phyloP scores from a whole-genome alignment of 139 green algal species.

The Pleodorina starrii region DNA sequence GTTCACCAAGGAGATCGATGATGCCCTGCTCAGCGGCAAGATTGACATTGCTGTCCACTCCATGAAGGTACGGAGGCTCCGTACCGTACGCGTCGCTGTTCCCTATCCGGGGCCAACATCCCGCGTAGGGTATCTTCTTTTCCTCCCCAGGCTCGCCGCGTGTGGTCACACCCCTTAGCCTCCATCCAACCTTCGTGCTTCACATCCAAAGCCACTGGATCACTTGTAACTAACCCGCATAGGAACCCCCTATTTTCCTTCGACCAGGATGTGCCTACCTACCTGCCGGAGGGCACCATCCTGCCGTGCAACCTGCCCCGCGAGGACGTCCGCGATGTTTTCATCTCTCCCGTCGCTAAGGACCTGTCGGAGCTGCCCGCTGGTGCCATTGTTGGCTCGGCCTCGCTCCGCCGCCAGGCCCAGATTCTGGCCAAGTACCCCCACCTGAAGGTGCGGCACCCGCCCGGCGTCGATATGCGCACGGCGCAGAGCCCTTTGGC shows the following conservation, averaged over 20 bases:
- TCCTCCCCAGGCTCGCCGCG: too few species aligned
- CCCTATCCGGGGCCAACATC: too few species aligned
- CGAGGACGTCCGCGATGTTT: conserved; percentile 98
- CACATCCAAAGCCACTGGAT: too few species aligned
- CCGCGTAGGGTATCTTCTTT: too few species aligned
- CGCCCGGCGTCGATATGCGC: too few species aligned
- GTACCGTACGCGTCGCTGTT: too few species aligned
- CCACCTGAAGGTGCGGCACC: conserved; percentile 87
- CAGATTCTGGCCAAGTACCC: conserved; percentile 97
- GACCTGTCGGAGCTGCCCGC: conserved; percentile 92
- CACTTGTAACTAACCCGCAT: too few species aligned
- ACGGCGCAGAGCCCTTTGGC: too few species aligned
- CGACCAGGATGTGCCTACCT: conserved; percentile 97
- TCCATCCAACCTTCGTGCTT: too few species aligned
- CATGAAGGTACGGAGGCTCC: conserved; percentile 97
- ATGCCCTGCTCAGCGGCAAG: conserved; percentile 93
- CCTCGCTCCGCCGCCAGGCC: conserved; percentile 92
- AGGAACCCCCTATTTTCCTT: too few species aligned
- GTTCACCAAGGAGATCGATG: conserved; percentile 99
- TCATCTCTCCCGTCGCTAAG: conserved; percentile 90
- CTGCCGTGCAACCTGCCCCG: conserved; percentile 98
- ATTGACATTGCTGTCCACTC: conserved; percentile 99
- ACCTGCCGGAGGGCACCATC: conserved; percentile 94
- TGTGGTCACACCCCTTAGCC: too few species aligned
- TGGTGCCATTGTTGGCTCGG: conserved; percentile 91